Base-by-base conservation (phyloP, 1,139 yeast species). In the Lodderomyces parapsilosis region DNA sequence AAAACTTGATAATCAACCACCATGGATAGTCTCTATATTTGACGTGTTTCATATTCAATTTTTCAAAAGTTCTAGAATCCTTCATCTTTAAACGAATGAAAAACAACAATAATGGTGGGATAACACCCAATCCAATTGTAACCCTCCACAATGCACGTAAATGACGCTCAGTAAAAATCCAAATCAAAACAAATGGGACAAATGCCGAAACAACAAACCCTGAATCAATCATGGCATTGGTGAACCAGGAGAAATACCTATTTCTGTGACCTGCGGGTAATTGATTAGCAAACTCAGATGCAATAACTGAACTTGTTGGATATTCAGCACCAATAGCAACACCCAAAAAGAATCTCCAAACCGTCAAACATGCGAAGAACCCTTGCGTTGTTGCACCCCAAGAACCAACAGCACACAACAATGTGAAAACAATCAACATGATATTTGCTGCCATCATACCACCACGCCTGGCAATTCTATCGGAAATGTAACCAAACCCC, bases 271-370 rank as follows among this genome's bases (percentile, higher is more conserved):
- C 96, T 10, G 81, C 75, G 24, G 93, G 87, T 55, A 90, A 71
- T 55, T 80, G 71, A 45, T 86, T 81, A 35, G 94, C 83, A 38
- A 95, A 94, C 66, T 91, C 97, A 24, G 96, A 90, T 52, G 95
- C 89, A 39, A 96, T 94, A 24, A 90, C 94, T 2, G 96, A 86
- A 33, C 96, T 89, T 19, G 95, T 85, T 38, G 96, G 96, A 60
- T 91, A 90, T 66, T 90, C 98, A 41, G 95, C 91, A 53, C 93
- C 93, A 56, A 81, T 78, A 50, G 90, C 94, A 51, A 85, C 74
- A 63, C 96, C 96, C 43, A 91, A 71, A 63, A 90, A 85, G 66
- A 87, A 87, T 62, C 98, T 77, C 63, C 86, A 88, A 13, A 83
- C 83, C 11, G 96, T 88, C 41, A 90, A 68, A 14, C 96, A 93